phyloP scores from a whole-genome alignment of 768 basidiomycete genomes.

The Cystobasidium onofrii region DNA sequence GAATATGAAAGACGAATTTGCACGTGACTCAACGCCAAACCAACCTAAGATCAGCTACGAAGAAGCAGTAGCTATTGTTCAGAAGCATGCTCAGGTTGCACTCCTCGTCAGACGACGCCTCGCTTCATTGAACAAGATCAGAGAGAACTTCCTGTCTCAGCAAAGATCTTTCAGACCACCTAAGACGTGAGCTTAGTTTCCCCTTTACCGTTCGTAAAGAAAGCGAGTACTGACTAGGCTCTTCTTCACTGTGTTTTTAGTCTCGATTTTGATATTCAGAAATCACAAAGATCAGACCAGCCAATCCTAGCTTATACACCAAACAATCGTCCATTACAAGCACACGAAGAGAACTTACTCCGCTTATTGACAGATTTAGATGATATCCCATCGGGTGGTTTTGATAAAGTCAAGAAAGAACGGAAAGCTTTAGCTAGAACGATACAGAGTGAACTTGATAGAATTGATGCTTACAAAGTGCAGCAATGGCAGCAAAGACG shows the following conservation, averaged over 20 bases:
- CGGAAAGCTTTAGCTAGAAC: slow-evolving; percentile 10
- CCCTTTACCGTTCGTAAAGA: no score
- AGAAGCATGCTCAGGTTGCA: neutral
- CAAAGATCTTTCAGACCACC: neutral
- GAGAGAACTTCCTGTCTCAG: neutral
- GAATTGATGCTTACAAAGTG: neutral
- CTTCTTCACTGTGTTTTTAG: neutral
- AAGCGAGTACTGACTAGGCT: neutral
- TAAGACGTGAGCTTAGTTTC: neutral
- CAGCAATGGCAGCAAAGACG: neutral
- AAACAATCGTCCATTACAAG: slow-evolving; percentile 9
- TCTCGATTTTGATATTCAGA: neutral
- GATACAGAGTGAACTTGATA: slow-evolving; percentile 7
- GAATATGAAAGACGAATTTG: neutral
- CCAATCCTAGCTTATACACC: slow-evolving; percentile 10
- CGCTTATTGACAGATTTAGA: slow-evolving; percentile 9
- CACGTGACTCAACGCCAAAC: neutral
- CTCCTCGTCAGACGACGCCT: neutral
- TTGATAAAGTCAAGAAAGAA: neutral
- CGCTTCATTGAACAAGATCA: neutral
- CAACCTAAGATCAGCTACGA: slow-evolving; percentile 3
- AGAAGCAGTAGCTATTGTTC: neutral
- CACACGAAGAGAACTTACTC: slow-evolving; percentile 19
- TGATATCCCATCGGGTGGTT: slow-evolving; percentile 11
- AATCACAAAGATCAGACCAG: neutral